Base-by-base conservation (phyloP, 257 asterid genomes). In the Nicotiana sylvestris region DNA sequence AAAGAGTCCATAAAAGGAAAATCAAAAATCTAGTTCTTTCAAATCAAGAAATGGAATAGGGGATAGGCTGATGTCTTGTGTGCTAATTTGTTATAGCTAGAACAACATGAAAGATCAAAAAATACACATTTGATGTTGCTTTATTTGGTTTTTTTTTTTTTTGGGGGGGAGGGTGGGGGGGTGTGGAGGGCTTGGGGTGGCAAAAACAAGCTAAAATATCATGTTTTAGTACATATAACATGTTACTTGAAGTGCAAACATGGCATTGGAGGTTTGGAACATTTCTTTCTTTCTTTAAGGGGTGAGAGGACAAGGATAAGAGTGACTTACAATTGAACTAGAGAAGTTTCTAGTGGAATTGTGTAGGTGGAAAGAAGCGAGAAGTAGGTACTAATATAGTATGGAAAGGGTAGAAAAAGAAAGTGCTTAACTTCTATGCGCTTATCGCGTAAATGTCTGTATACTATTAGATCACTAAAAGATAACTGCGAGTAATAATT, bases 261-360 rank as follows among this genome's bases (percentile, higher is more conserved):
- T 76, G 9, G 46, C 64, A 51, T 51, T 76, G 64, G 65, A 76
- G 79, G 61, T 72, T 72, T 72, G 37, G 39, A 72, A 72, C 79
- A 46, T 72, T 27, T 46, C 37, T 46, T 72, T 72, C 33, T 29
- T 65, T 65, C 32, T 65, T 65, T 65, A 29, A 65, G n/a, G 43
- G 43, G 37, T 29, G 27, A 43, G 49, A 33, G 16, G 80, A 27
- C 16, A 74, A 74, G 25, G 80, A 30, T 13, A 49, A 49, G 64
- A 74, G 80, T 27, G 21, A 72, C 60, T 74, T 61, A 65, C 25
- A 49, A 60, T 74, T 74, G 46, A 76, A 51, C 29, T 46, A 25
- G 0, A 72, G 27, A 74, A 74, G 80, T 49, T 49, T 8, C 17
- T 49, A 72, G 21, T 5, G 43, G 29, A 76, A 76, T 76, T 29